Base-by-base conservation (phyloP, 257 asterid species). In the Pogostemon cablin region DNA sequence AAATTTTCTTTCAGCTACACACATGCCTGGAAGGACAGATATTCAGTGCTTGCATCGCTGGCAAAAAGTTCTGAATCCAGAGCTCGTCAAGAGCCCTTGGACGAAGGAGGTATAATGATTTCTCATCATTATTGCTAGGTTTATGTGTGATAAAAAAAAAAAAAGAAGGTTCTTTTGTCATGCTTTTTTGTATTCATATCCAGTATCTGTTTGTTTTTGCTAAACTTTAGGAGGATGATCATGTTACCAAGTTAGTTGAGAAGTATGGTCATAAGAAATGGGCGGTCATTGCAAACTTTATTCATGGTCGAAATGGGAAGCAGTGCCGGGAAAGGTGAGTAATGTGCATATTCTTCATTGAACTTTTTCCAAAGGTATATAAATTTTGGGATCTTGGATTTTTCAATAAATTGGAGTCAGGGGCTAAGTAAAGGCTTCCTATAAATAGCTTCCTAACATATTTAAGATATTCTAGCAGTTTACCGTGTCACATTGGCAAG, bases 31-130 rank as follows among this genome's bases (percentile, higher is more conserved):
- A 69, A 83, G 96, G 80, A 85, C 93, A 52, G 96, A 86, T 49
- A 89, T 90, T 58, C 98, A 92, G 73, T 92, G 96, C 84, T 73
- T 92, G 79, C 96, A 92, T 68, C 96, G 96, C 35, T 92, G 98
- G 96, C 93, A 87, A 73, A 87, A 89, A 72, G 98, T 91, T 81
- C 83, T 91, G 74, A 81, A 89, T 74, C 98, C 98, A 58, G 93
- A 78, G 25, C 88, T 91, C 69, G 83, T 83, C 58, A 91, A 91
- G 83, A 91, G 96, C 80, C 89, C 95, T 50, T 92, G 96, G 96
- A 82, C 85, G 20, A 86, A 86, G 80, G 90, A 87, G 98, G 98
- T 87, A 67, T 9, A 43, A 8, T 46, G 12, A 9, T 61, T 58
- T 39, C 60, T 65, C 17, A 65, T 53, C 7, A 11, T 66, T 65